Evolutionary conservation across 116 monocot species (phyloP).

Genomic region (Papilionanthe hybrid): DNA sequence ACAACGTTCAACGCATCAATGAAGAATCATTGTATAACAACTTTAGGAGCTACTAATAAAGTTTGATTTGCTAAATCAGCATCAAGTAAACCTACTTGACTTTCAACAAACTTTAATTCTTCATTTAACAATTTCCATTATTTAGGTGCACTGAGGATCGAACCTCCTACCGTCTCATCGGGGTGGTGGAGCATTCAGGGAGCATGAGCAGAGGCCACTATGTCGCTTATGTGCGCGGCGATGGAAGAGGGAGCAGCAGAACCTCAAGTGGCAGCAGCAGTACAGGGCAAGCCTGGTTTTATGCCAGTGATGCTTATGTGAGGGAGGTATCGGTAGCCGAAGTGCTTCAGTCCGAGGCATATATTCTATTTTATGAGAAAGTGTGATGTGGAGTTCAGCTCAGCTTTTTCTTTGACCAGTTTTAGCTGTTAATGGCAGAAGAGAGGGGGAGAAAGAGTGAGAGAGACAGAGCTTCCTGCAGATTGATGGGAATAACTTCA

Average conservation of each 20-base stretch:
- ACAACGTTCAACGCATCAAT: too few relatives aligned
- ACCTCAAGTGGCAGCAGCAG: slow-evolving; percentile 1
- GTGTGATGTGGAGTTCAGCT: background rate
- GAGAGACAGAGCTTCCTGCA: background rate
- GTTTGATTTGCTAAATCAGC: background rate
- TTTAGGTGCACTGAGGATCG: slow-evolving; percentile 41
- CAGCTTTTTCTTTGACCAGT: background rate
- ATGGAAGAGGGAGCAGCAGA: slow-evolving; percentile 23
- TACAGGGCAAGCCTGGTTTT: slow-evolving; percentile 51
- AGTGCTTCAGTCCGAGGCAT: slow-evolving; percentile 78
- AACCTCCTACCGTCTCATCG: slow-evolving; percentile 35
- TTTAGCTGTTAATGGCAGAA: too few relatives aligned
- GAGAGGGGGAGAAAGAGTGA: background rate
- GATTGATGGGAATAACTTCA: background rate
- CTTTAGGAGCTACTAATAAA: too few relatives aligned
- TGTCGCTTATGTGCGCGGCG: slow-evolving; percentile 70
- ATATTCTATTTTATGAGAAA: slow-evolving; percentile 81
- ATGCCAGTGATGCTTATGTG: slow-evolving; percentile 56
- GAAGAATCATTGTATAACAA: too few relatives aligned
- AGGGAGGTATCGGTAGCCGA: slow-evolving; percentile 54
- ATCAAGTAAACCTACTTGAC: background rate
- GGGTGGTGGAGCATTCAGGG: slow-evolving; percentile 63
- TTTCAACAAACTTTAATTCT: slow-evolving; percentile 1
- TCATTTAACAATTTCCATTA: background rate
- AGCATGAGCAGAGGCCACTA: slow-evolving; percentile 48